A percentile compares a stretch with the other conserved stretches of the same genome.
Evolutionary conservation across 352 stramenopile genomes (phyloP).

Genomic region (Phytophthora boehmeriae): DNA sequence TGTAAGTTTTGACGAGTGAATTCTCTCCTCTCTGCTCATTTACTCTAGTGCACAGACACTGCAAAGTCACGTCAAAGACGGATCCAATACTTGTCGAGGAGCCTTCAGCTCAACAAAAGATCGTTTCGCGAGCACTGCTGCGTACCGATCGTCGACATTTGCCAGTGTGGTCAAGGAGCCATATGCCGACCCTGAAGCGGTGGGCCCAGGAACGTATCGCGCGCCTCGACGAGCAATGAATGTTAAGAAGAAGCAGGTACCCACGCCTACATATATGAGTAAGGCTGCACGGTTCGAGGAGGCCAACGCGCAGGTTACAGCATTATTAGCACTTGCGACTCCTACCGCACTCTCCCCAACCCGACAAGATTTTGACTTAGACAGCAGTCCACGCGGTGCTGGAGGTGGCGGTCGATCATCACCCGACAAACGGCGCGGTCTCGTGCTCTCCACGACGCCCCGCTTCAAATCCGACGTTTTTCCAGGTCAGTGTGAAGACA

Average conservation of each 20-base stretch:
- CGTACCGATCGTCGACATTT: conserved; percentile 71
- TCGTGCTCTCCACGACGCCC: conserved; percentile 62
- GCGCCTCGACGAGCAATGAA: conserved; percentile 61
- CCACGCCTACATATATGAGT: conserved; percentile 60
- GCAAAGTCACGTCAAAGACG: conserved; percentile 49
- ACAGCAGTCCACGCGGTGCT: conserved; percentile 18
- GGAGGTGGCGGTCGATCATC: conserved; percentile 22
- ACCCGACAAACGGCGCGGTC: conserved; percentile 48
- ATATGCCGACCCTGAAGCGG: conserved; percentile 60
- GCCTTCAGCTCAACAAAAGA: conserved; percentile 72
- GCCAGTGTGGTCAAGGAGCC: conserved; percentile 76
- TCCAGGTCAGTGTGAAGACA: conserved; percentile 41
- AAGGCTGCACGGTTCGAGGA: conserved; percentile 63
- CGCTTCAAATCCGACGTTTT: conserved; percentile 76
- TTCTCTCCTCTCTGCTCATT: neutral
- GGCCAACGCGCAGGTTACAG: conserved; percentile 55
- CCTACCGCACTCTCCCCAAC: conserved; percentile 13
- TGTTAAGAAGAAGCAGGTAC: conserved; percentile 66
- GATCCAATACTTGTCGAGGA: conserved; percentile 52
- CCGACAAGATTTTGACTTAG: conserved; percentile 14
- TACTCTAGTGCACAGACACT: conserved; percentile 37
- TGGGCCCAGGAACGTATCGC: conserved; percentile 67
- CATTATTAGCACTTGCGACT: conserved; percentile 37
- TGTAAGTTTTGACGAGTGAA: neutral
- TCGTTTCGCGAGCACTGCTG: conserved; percentile 65